phyloP scores from a whole-genome alignment of 139 green algal species.

The Asterochloris erici region DNA sequence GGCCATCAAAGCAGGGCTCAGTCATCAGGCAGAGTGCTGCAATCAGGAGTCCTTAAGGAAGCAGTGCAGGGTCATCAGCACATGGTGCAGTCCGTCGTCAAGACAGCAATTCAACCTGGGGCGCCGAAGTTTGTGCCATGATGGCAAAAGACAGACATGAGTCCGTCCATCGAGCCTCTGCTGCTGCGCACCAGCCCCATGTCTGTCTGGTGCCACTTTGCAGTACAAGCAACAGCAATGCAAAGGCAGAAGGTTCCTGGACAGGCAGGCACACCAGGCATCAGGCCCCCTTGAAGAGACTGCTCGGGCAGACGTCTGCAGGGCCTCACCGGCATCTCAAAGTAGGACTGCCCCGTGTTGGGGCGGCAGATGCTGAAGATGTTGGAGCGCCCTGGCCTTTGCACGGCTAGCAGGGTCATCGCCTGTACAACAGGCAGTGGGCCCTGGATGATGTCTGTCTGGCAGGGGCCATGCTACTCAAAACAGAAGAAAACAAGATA shows the following conservation, averaged over 20 bases:
- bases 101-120: too few relatives aligned
- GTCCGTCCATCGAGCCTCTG: too few relatives aligned
- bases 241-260: neutral
- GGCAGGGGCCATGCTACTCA: neutral
- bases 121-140: too few relatives aligned
- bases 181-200: too few relatives aligned
- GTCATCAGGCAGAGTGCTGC: too few relatives aligned
- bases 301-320: neutral
- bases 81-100: too few relatives aligned
- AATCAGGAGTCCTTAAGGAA: too few relatives aligned
- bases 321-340: constrained; percentile 77
- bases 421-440: neutral
- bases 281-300: neutral
- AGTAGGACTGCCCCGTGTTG: constrained; percentile 64
- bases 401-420: constrained; percentile 51
- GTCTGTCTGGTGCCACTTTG: neutral
- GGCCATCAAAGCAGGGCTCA: too few relatives aligned
- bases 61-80: too few relatives aligned
- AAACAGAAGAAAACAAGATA: neutral
- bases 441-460: neutral
- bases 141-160: too few relatives aligned
- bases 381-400: constrained; percentile 43
- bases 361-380: constrained; percentile 59
- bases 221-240: neutral
- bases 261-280: neutral